These are phyloP conservation scores for Musa balbisiana DNA, from an alignment of 202 grass and related monocot species.

Conservation along the genomic window DNA sequence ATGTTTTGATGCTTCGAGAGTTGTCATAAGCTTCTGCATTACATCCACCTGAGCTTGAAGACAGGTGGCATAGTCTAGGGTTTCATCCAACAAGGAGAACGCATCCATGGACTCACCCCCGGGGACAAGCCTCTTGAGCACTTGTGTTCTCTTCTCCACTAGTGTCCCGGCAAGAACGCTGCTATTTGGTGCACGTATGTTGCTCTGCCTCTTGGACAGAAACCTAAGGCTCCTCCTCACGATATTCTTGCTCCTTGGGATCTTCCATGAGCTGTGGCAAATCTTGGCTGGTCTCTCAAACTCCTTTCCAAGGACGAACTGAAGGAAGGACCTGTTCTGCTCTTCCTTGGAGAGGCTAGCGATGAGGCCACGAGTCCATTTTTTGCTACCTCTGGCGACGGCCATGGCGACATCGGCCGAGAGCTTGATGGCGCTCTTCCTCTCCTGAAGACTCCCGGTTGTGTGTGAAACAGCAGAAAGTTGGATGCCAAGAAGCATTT, in stretches of 20 bases:
- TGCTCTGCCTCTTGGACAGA: slow-evolving; percentile 1
- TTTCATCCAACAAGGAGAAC: slow-evolving; percentile 52
- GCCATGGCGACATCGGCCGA: slow-evolving; percentile 54
- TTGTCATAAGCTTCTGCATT: slow-evolving; percentile 51
- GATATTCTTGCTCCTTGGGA: slow-evolving; percentile 24
- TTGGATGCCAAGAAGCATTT: slow-evolving; percentile 41
- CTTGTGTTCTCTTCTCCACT: slow-evolving; percentile 31
- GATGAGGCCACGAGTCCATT: slow-evolving; percentile 34
- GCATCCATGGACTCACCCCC: slow-evolving; percentile 50
- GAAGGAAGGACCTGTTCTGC: neutral
- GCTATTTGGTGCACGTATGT: neutral
- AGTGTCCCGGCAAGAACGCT: slow-evolving; percentile 29
- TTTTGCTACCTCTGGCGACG: slow-evolving; percentile 8
- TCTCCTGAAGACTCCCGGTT: slow-evolving; percentile 30
- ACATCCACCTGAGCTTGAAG: slow-evolving; percentile 65
- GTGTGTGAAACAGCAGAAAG: slow-evolving; percentile 28
- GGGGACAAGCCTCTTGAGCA: slow-evolving; percentile 46
- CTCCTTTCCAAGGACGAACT: slow-evolving; percentile 1
- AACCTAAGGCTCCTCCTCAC: slow-evolving; percentile 15
- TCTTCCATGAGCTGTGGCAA: neutral
- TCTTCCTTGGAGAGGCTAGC: neutral
- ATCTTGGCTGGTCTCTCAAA: neutral
- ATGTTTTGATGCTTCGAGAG: slow-evolving; percentile 32
- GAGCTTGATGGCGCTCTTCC: slow-evolving; percentile 39
- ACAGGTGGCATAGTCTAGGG: slow-evolving; percentile 55